phyloP scores from a whole-genome alignment of 345 rosid genomes.

The Isatis tinctoria region DNA sequence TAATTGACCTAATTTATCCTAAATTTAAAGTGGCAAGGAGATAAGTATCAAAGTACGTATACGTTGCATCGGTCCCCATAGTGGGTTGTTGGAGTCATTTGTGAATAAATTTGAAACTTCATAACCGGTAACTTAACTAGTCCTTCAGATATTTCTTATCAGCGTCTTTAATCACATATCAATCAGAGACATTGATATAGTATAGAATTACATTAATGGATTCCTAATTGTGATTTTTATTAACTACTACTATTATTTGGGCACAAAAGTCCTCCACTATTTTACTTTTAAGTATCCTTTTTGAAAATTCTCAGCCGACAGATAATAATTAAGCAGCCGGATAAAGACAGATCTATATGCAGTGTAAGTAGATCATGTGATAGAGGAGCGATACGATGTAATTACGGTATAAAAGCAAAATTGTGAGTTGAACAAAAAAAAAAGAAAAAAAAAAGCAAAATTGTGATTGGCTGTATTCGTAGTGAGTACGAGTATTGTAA shows the following conservation, averaged over 20 bases:
- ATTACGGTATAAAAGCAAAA: background rate
- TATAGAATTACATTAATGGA: background rate
- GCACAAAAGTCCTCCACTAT: background rate
- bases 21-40: background rate
- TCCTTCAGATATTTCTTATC: background rate
- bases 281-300: background rate
- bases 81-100: background rate
- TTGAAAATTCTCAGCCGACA: constrained; percentile 4
- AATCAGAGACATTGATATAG: too few species aligned
- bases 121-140: background rate
- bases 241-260: background rate
- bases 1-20: background rate
- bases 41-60: background rate
- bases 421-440: too few species aligned
- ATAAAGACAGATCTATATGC: background rate
- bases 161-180: background rate
- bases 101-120: background rate
- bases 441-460: too few species aligned
- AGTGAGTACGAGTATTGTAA: too few species aligned
- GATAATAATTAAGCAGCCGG: background rate
- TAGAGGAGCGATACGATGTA: background rate
- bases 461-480: too few species aligned
- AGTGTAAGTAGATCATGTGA: background rate
- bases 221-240: background rate
- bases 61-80: background rate